Conservation (phyloP, 2,329 filamentous ascomycete genomes). For the Curvularia lunata region DNA sequence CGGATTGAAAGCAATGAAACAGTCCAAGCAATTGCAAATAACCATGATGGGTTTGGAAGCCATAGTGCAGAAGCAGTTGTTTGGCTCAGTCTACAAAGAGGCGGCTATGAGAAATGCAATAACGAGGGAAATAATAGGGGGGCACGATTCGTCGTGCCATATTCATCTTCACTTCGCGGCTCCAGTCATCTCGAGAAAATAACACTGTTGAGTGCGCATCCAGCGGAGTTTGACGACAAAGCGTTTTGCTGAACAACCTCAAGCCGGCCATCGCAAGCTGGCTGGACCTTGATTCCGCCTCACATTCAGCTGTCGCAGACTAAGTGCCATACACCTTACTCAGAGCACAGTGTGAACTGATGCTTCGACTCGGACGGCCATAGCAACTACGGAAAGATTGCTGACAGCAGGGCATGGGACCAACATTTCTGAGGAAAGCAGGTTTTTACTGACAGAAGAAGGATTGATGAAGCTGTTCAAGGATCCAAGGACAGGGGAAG, state of each 20-base stretch:
- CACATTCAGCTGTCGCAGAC: constrained; percentile 26
- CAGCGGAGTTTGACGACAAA: constrained; percentile 39
- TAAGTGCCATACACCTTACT: constrained; percentile 29
- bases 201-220: background rate
- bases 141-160: constrained; percentile 22
- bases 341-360: constrained; percentile 31
- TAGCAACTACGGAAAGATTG: constrained; percentile 9
- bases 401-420: constrained; percentile 23
- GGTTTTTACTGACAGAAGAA: constrained; percentile 48
- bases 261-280: constrained; percentile 24
- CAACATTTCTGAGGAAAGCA: background rate
- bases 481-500: constrained; percentile 42
- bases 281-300: constrained; percentile 31
- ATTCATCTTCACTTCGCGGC: constrained; percentile 1
- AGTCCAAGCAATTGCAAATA: no score
- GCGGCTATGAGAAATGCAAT: background rate
- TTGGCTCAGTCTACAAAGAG: no score
- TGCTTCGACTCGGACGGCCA: background rate
- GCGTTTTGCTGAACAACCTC: constrained; percentile 29
- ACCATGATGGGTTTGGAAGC: no score
- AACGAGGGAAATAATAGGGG: background rate
- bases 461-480: constrained; percentile 47
- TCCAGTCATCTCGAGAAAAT: background rate
- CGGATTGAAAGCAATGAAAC: no score
- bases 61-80: no score